A percentile compares a stretch with the other conserved stretches of the same genome.
These are phyloP conservation scores for Solanum ossicruentum DNA, from an alignment of 257 asterid species.

Conservation along the genomic window DNA sequence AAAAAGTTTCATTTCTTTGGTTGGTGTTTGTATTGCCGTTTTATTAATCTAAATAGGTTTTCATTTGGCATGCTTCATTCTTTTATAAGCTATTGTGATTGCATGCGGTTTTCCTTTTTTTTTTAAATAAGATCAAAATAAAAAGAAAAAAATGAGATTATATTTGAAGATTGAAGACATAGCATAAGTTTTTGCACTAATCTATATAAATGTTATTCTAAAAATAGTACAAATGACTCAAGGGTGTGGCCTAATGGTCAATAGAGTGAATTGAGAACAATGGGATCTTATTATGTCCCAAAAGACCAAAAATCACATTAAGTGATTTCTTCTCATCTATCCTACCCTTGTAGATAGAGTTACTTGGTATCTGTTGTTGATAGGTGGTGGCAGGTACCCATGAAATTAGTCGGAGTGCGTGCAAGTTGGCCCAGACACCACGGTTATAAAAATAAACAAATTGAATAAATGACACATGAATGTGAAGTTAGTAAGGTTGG, in stretches of 20 bases:
- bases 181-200: no score
- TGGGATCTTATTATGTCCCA: neutral
- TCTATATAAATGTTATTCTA: neutral
- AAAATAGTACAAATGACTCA: neutral
- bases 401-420: neutral
- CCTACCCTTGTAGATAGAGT: neutral
- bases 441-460: neutral
- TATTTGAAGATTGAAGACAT: neutral
- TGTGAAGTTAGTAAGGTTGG: neutral
- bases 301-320: neutral
- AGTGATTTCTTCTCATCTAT: neutral
- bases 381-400: neutral
- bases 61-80: neutral
- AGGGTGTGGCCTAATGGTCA: neutral
- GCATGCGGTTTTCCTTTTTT: neutral
- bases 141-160: neutral
- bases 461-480: neutral
- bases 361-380: neutral
- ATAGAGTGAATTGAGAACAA: neutral
- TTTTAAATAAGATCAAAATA: neutral
- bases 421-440: neutral
- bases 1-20: neutral
- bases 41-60: neutral
- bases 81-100: neutral
- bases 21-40: neutral